Evolutionary conservation across 164 flowering plant genomes (phyloP).

Genomic region (Vitis labrusca): DNA sequence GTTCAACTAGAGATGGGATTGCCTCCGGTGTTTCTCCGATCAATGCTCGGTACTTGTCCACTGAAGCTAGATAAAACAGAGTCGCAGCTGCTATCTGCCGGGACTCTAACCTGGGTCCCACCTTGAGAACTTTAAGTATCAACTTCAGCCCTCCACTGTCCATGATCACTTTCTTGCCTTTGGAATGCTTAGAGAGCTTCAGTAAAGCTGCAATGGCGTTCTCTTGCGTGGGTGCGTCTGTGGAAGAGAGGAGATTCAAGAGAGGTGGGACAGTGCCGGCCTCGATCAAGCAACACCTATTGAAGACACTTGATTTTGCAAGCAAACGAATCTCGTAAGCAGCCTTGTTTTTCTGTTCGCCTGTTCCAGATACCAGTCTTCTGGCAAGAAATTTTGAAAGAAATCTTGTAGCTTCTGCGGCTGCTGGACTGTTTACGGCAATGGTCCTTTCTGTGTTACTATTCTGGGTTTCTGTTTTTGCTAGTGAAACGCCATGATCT

Average conservation of each 20-base stretch:
- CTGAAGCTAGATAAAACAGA: conserved; percentile 66
- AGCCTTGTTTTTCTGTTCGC: conserved; percentile 53
- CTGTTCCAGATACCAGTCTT: conserved; percentile 44
- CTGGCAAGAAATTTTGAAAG: conserved; percentile 42
- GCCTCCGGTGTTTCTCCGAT: conserved; percentile 64
- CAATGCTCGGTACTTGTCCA: conserved; percentile 45
- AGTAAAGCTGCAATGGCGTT: conserved; percentile 67
- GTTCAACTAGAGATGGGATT: conserved; percentile 56
- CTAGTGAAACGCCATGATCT: conserved; percentile 34
- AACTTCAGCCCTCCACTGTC: conserved; percentile 49
- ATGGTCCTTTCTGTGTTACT: conserved; percentile 35
- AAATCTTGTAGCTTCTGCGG: conserved; percentile 51
- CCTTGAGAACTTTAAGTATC: conserved; percentile 44
- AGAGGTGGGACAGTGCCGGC: conserved; percentile 55
- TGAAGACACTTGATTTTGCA: conserved; percentile 55
- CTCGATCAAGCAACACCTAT: conserved; percentile 57
- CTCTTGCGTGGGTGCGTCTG: conserved; percentile 49
- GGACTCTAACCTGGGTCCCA: conserved; percentile 50
- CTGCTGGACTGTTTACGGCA: conserved; percentile 41
- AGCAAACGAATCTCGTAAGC: conserved; percentile 72
- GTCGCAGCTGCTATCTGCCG: conserved; percentile 70
- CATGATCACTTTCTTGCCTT: conserved; percentile 45
- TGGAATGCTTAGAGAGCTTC: conserved; percentile 73
- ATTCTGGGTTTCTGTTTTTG: conserved; percentile 18
- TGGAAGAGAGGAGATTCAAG: conserved; percentile 42